Evolutionary conservation across 441 rosid genomes (phyloP), one percentile per base, ranked within the genome.

Genomic region (Capsella rubella): DNA sequence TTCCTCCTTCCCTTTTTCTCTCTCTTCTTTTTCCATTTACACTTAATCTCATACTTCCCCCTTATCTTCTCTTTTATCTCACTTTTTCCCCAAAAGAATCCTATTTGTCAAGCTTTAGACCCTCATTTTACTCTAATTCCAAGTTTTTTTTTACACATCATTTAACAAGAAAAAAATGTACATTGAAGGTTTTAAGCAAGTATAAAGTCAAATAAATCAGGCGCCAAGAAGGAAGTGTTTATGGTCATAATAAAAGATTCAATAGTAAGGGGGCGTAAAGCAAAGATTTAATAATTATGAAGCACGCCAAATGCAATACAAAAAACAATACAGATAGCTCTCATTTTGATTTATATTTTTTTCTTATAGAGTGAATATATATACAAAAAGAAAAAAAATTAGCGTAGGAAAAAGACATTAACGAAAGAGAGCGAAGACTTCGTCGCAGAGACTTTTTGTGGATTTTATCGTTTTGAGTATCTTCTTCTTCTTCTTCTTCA

Each of bases 361-460:
- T 1, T 43, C 35, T 50, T 50, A 32, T 50, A 32, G 42, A 35
- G 6, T 60, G 59, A 51, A 31, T 31, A 65, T 77, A 58, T 32
- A 77, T 45, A 21, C 25, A 64, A n/a, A 28, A 15, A 15, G 58
- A n/a, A 35, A 16, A 16, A 3, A 21, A 3, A 28, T 66, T 61
- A 32, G 74, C 66, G 66, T 67, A 67, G 60, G 81, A 78, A 72
- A 72, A 72, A 67, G 54, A 72, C 65, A 78, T 29, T 2, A 54
- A 59, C 64, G 69, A 52, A 75, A 75, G 79, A 61, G 69, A 67
- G 77, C 65, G 74, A 52, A 72, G 77, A 72, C 74, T 67, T 78
- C 57, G 73, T 77, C 74, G 73, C 70, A 78, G 73, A 61, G 67
- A 66, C 63, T 61, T 34, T 47, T 53, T 21, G 59, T 67, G 29